phyloP scores from a whole-genome alignment of 495 filamentous ascomycete species.

The Pseudoneurospora amorphoporcata region DNA sequence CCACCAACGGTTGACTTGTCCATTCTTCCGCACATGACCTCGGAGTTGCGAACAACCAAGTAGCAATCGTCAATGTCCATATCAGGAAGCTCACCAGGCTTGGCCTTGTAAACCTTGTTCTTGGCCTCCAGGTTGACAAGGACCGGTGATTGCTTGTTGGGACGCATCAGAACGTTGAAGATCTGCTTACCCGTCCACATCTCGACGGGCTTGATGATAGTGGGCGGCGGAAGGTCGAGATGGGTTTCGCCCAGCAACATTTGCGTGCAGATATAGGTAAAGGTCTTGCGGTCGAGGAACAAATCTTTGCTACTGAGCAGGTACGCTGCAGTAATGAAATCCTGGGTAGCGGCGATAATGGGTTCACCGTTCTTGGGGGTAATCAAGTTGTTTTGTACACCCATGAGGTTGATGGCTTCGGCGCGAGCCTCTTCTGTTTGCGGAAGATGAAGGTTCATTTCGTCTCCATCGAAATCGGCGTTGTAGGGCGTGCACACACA shows the following conservation, averaged over 20 bases:
- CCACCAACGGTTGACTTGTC: slow-evolving; percentile 92
- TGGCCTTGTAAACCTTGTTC: slow-evolving; percentile 65
- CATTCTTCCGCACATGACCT: slow-evolving; percentile 97
- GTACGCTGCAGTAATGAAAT: slow-evolving; percentile 95
- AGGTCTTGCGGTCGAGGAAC: slow-evolving; percentile 79
- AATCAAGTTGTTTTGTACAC: slow-evolving; percentile 89
- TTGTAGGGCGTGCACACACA: slow-evolving; percentile 99
- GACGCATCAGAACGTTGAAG: slow-evolving; percentile 90
- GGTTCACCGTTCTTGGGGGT: slow-evolving; percentile 97
- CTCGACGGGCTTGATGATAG: slow-evolving; percentile 72
- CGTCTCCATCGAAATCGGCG: slow-evolving; percentile 98
- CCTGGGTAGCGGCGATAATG: slow-evolving; percentile 95
- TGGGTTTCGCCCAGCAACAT: slow-evolving; percentile 79
- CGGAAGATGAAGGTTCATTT: slow-evolving; percentile 99
- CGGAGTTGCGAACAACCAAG: slow-evolving; percentile 88
- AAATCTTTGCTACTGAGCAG: slow-evolving; percentile 85
- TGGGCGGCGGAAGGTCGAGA: slow-evolving; percentile 77
- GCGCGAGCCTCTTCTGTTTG: slow-evolving; percentile 93
- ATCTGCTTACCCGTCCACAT: slow-evolving; percentile 98
- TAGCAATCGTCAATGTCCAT: slow-evolving; percentile 77
- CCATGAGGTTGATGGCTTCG: slow-evolving; percentile 94
- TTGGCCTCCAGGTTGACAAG: slow-evolving; percentile 88
- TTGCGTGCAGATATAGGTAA: slow-evolving; percentile 81
- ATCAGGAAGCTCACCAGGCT: slow-evolving; percentile 47
- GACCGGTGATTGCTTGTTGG: slow-evolving; percentile 69